Base-by-base conservation (phyloP, 2,329 filamentous ascomycete genomes). In the Aspergillus unguis region DNA sequence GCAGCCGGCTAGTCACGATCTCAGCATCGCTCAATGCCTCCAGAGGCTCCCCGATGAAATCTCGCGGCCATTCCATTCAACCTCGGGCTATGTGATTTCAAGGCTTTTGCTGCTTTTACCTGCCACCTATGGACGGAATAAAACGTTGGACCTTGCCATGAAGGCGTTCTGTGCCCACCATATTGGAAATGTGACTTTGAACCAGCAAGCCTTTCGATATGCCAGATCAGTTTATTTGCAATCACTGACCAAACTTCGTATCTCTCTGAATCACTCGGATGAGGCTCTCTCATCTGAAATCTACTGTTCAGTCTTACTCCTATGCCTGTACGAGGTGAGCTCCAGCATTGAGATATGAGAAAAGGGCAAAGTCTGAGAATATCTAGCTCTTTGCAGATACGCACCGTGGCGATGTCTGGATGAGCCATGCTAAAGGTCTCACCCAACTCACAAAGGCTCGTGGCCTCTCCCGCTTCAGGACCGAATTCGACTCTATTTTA, bases 401-500 rank as follows among this genome's bases (percentile, higher is more conserved):
- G 4, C 50, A 61, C 4, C 54, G 62, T 25, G 55, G 62, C 2
- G 59, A 59, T 28, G 61, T 61, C 3, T 67, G 65, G 65, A 67
- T 67, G 59, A 65, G 63, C 28, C 65, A 67, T 46, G 65, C 64
- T 17, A 60, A 61, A 27, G 65, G 60, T 2, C 51, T 67, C 27
- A 59, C 62, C 37, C 63, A 64, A 40, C 29, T 67, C 33, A 59
- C 62, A 26, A 54, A 55, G 36, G 50, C 58, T n/a, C 49, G 65
- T 50, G 64, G 65, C 6, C 56, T 56, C 8, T 50, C 51, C 6
- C 55, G 62, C 25, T 65, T 64, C 45, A 42, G 44, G 4, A 59
- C 56, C 3, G 54, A 58, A 11, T 52, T 67, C 43, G 63, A 67
- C 23, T 52, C 58, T 11, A 54, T 51, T 23, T 36, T 67, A 6